Conservation (phyloP, 805 yeast species). For the Priceomyces melissophilus region DNA sequence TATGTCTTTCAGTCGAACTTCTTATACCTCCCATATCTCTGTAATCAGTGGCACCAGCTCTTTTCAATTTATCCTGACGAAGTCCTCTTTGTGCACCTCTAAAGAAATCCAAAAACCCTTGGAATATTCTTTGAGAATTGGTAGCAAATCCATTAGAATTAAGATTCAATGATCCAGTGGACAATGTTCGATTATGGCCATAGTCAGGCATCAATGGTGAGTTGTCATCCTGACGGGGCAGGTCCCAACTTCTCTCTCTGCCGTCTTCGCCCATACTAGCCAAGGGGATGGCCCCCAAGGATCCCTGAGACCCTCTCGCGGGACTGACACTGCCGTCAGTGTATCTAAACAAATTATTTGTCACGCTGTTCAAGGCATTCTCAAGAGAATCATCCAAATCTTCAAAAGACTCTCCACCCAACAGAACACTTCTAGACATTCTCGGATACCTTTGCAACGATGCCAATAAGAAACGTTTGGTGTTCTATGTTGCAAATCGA, state of each 20-base stretch:
- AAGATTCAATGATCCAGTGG: slow-evolving; percentile 15
- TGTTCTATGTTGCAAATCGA: too few species aligned
- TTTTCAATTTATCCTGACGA: slow-evolving; percentile 19
- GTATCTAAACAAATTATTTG: slow-evolving; percentile 39
- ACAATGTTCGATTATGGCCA: slow-evolving; percentile 16
- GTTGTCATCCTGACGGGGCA: slow-evolving; percentile 15
- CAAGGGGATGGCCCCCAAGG: slow-evolving; percentile 27
- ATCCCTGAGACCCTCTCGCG: slow-evolving; percentile 25
- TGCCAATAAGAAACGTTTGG: too few species aligned
- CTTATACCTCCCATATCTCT: slow-evolving; percentile 13
- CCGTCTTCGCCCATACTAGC: slow-evolving; percentile 23
- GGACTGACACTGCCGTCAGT: slow-evolving; percentile 19
- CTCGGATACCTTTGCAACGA: too few species aligned
- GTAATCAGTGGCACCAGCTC: slow-evolving; percentile 8
- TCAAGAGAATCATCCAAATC: slow-evolving; percentile 64
- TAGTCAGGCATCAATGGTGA: slow-evolving; percentile 26
- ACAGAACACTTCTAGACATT: slow-evolving; percentile 7
- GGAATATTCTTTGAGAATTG: slow-evolving; percentile 8
- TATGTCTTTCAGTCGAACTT: slow-evolving; percentile 30
- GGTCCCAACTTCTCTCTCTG: slow-evolving; percentile 11
- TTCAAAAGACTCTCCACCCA: slow-evolving; percentile 42
- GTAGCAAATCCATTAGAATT: slow-evolving; percentile 10
- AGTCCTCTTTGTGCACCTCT: slow-evolving; percentile 23
- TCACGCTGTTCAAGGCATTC: slow-evolving; percentile 54
- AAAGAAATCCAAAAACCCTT: slow-evolving; percentile 15